These are phyloP conservation scores for Cladobotryum protrusum DNA, from an alignment of 2,329 filamentous ascomycete genomes.

Conservation along the genomic window DNA sequence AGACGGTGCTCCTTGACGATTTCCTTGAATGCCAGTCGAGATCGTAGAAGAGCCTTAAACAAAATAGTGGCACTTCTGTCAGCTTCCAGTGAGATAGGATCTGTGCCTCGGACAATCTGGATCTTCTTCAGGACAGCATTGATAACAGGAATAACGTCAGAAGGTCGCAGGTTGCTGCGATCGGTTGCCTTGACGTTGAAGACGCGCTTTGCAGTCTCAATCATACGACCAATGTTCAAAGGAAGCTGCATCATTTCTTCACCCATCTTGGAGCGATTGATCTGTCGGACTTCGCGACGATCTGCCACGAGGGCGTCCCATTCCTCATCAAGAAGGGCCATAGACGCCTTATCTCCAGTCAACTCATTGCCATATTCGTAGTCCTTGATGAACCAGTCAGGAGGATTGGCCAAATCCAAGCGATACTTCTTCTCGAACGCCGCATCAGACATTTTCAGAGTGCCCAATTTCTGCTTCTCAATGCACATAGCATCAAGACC, in stretches of 20 bases:
- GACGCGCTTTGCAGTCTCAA: conserved; percentile 81
- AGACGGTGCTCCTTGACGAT: conserved; percentile 79
- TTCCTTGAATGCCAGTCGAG: conserved; percentile 85
- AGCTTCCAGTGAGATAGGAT: conserved; percentile 76
- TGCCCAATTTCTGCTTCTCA: conserved; percentile 85
- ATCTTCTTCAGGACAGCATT: conserved; percentile 68
- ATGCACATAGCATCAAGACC: conserved; percentile 90
- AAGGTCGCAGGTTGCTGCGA: conserved; percentile 83
- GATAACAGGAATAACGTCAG: conserved; percentile 78
- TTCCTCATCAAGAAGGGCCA: conserved; percentile 81
- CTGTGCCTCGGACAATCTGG: conserved; percentile 78
- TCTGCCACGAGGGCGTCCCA: conserved; percentile 73
- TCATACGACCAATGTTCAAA: conserved; percentile 84
- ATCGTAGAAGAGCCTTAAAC: conserved; percentile 87
- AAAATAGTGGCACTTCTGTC: conserved; percentile 83
- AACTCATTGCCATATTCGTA: conserved; percentile 80
- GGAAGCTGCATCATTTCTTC: conserved; percentile 87
- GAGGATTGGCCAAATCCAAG: conserved; percentile 59
- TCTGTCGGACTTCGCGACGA: conserved; percentile 64
- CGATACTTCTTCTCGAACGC: conserved; percentile 78
- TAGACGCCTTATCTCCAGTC: conserved; percentile 78
- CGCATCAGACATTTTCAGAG: conserved; percentile 70
- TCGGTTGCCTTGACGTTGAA: conserved; percentile 84
- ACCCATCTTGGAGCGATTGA: conserved; percentile 63
- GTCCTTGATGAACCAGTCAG: conserved; percentile 54